Conservation (phyloP, 2,329 filamentous ascomycete genomes). For the Botrytis pseudocinerea region DNA sequence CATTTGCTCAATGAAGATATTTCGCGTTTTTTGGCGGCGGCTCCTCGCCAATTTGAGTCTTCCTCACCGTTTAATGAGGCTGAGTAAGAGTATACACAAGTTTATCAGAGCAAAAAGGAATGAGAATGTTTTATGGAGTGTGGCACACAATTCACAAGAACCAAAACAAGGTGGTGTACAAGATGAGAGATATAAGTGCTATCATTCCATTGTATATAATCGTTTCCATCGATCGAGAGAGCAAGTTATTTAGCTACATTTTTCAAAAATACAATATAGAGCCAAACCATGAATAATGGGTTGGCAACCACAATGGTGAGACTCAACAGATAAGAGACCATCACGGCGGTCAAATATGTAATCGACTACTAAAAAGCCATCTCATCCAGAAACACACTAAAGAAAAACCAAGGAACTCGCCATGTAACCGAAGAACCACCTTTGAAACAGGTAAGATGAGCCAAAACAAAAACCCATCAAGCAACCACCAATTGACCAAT, state of each 20-base stretch:
- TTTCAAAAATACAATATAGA: not conserved
- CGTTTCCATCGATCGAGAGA: not conserved
- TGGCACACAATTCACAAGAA: not conserved
- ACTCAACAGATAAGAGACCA: not conserved
- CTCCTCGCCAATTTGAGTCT: not conserved
- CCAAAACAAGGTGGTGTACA: not conserved
- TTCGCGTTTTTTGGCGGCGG: not conserved
- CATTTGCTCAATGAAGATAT: not conserved
- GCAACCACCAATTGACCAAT: not conserved
- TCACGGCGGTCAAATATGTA: not conserved
- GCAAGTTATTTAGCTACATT: slow-evolving; percentile 8
- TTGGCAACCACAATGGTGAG: not conserved
- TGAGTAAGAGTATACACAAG: not conserved
- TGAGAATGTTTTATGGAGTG: not conserved
- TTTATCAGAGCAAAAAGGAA: not conserved
- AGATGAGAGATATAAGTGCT: too few species aligned
- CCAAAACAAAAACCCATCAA: not conserved
- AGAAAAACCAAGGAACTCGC: not conserved
- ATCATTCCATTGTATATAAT: not conserved
- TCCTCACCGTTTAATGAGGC: too few species aligned
- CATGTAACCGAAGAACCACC: not conserved
- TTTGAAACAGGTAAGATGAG: not conserved
- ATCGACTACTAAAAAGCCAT: not conserved
- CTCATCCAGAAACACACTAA: not conserved
- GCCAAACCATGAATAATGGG: not conserved